Evolutionary conservation across 768 basidiomycete genomes (phyloP).

Genomic region (Trametes cingulata): DNA sequence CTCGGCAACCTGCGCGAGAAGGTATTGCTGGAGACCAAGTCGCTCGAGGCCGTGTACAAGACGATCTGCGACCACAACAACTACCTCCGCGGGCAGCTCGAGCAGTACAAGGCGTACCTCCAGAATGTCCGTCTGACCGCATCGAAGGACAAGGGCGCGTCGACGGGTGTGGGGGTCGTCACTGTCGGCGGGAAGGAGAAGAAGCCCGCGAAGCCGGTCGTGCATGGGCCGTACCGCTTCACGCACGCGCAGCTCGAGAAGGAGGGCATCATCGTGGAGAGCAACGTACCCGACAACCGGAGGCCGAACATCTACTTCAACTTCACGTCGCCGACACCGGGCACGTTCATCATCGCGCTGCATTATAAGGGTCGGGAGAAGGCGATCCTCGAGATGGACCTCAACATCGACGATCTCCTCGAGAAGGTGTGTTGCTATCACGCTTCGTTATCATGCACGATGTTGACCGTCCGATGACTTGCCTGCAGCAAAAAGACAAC

Average conservation of each 20-base stretch:
- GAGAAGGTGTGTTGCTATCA: conserved; percentile 72
- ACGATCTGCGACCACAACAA: conserved; percentile 99
- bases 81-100: conserved; percentile 92
- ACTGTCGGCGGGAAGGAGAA: conserved; percentile 97
- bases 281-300: conserved; percentile 97
- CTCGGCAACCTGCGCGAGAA: conserved; percentile 96
- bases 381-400: conserved; percentile 99
- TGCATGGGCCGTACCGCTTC: conserved; percentile 94
- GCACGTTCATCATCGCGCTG: conserved; percentile 97
- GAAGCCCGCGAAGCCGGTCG: conserved; percentile 81
- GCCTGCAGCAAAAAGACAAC: conserved; percentile 93
- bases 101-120: conserved; percentile 99
- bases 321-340: conserved; percentile 95
- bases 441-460: not conserved
- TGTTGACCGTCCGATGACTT: conserved; percentile 6
- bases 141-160: conserved; percentile 84
- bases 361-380: conserved; percentile 99
- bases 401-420: conserved; percentile 96
- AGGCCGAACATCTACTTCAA: conserved; percentile 99
- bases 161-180: conserved; percentile 90
- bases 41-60: conserved; percentile 96
- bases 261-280: conserved; percentile 98
- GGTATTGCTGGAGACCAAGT: conserved; percentile 88
- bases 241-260: conserved; percentile 98
- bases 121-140: conserved; percentile 95